phyloP scores from a whole-genome alignment of 2,329 filamentous ascomycete genomes.

The Clonostachys rhizophaga region DNA sequence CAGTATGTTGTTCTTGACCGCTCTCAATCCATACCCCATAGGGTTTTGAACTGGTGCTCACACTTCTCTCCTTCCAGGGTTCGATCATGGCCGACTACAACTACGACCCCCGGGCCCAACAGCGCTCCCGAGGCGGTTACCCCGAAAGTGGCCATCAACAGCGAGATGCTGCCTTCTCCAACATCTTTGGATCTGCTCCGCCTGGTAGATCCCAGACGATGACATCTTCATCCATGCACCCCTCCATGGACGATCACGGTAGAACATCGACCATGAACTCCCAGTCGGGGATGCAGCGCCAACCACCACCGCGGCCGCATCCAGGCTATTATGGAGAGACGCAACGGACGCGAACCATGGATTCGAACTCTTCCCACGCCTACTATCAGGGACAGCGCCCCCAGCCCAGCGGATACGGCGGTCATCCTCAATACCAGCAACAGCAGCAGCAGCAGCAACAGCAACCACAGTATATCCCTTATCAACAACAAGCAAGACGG shows the following conservation, averaged over 20 bases:
- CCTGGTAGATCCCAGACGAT: constrained; percentile 92
- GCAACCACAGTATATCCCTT: constrained; percentile 8
- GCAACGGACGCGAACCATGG: constrained; percentile 13
- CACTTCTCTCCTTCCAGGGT: not conserved
- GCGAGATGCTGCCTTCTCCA: constrained; percentile 91
- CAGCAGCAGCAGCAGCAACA: constrained; percentile 39
- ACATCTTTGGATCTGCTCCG: constrained; percentile 87
- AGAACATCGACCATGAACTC: constrained; percentile 78
- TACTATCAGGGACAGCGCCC: constrained; percentile 51
- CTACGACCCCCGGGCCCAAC: constrained; percentile 43
- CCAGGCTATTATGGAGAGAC: constrained; percentile 27
- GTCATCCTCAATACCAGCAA: constrained; percentile 39
- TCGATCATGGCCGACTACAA: constrained; percentile 54
- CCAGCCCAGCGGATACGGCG: constrained; percentile 14
- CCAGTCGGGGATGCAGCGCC: constrained; percentile 49
- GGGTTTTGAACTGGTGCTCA: not conserved
- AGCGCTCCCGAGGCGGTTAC: constrained; percentile 43
- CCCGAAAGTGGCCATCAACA: constrained; percentile 49
- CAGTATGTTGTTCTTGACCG: not conserved
- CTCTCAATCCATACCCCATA: not conserved
- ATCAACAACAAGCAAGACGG: constrained; percentile 31
- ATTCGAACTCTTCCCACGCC: constrained; percentile 32
- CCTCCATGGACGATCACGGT: constrained; percentile 45
- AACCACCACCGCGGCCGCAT: constrained; percentile 52
- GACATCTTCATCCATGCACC: constrained; percentile 68